Conservation (phyloP, 805 yeast genomes). For the Kluyveromyces aestuarii region DNA sequence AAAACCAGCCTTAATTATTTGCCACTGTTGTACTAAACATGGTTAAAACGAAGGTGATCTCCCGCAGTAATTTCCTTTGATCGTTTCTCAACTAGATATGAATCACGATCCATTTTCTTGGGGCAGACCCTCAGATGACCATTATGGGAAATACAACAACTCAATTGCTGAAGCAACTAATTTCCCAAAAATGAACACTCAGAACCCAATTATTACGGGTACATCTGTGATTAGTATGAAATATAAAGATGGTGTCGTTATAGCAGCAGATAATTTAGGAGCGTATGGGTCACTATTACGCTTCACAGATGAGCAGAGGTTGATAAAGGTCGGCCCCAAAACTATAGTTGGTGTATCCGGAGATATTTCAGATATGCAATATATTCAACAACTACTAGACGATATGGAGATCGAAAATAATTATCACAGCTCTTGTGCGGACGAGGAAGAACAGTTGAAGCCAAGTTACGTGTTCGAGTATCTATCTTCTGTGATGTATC, state of each 20-base stretch:
- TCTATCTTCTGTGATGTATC: constrained; percentile 72
- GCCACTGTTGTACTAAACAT: not conserved
- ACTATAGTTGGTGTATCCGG: constrained; percentile 93
- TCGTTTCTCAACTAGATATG: constrained; percentile 37
- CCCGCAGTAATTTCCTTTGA: not conserved
- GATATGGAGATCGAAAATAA: constrained; percentile 70
- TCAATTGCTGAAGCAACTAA: constrained; percentile 59
- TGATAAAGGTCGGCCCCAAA: constrained; percentile 72
- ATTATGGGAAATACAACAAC: constrained; percentile 74
- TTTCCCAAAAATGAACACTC: constrained; percentile 78
- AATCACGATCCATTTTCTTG: constrained; percentile 90
- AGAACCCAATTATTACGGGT: constrained; percentile 93
- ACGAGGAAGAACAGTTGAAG: constrained; percentile 50
- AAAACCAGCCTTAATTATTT: not conserved
- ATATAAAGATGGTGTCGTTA: constrained; percentile 78
- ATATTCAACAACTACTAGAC: constrained; percentile 63
- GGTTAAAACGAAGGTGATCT: no score
- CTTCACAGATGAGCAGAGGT: constrained; percentile 76
- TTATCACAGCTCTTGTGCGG: constrained; percentile 49
- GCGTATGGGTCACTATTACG: constrained; percentile 91
- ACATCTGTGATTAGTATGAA: constrained; percentile 90
- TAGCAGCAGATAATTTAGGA: constrained; percentile 92
- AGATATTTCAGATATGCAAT: constrained; percentile 89
- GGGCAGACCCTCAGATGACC: constrained; percentile 87
- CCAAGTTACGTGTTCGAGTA: constrained; percentile 90